phyloP scores from a whole-genome alignment of 805 yeast genomes.

The Lipomyces kockii region DNA sequence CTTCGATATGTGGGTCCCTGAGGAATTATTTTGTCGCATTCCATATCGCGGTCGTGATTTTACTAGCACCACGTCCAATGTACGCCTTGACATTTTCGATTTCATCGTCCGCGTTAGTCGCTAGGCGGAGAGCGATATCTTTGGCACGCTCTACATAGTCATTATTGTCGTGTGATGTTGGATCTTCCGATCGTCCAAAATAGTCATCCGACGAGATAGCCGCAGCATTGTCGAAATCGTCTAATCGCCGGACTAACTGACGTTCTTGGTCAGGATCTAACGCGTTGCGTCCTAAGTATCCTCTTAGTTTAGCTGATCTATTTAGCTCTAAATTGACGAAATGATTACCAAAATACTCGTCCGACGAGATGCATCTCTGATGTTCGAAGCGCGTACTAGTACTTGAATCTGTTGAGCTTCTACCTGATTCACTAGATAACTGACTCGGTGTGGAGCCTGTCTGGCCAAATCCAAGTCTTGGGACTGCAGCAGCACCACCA shows the following conservation, averaged over 20 bases:
- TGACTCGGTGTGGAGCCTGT: conserved; percentile 44
- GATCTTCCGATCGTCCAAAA: conserved; percentile 75
- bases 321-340: neutral
- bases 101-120: conserved; percentile 13
- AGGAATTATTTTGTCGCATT: neutral
- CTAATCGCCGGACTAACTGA: conserved; percentile 26
- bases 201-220: conserved; percentile 94
- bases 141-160: conserved; percentile 16
- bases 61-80: conserved; percentile 4
- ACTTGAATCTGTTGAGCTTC: conserved; percentile 10
- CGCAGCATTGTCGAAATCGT: conserved; percentile 83
- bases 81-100: neutral
- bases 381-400: neutral
- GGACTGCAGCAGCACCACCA: neutral
- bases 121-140: conserved; percentile 10
- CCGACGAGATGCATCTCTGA: conserved; percentile 26
- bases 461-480: conserved; percentile 90
- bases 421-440: neutral
- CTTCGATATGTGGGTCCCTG: neutral
- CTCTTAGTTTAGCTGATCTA: neutral
- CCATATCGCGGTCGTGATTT: conserved; percentile 10
- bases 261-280: conserved; percentile 5
- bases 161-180: neutral
- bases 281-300: neutral
- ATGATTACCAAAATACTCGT: conserved; percentile 24